These are phyloP conservation scores for Colletotrichum cuscutae DNA, from an alignment of 2,329 filamentous ascomycete species.

Conservation along the genomic window DNA sequence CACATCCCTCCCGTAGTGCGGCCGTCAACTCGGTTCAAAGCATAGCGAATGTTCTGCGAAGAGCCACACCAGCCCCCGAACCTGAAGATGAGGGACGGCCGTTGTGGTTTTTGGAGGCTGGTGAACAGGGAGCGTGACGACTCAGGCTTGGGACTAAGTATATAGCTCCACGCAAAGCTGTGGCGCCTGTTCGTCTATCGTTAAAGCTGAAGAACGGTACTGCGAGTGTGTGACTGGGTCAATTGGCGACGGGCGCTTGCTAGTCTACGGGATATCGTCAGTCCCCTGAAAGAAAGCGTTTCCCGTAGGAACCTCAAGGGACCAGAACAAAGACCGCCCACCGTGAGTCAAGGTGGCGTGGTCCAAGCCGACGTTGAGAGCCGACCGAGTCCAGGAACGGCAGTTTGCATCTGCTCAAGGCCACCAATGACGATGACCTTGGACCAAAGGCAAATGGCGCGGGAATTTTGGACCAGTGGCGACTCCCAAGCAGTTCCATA, in stretches of 20 bases:
- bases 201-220: background rate
- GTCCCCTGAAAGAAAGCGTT: background rate
- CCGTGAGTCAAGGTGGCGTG: constrained; percentile 28
- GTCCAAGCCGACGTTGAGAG: constrained; percentile 24
- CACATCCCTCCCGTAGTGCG: background rate
- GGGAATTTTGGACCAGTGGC: constrained; percentile 10
- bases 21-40: background rate
- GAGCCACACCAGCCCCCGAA: background rate
- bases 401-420: background rate
- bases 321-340: constrained; percentile 22
- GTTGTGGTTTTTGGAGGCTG: background rate
- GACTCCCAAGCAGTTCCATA: background rate
- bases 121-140: background rate
- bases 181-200: background rate
- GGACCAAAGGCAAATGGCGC: background rate
- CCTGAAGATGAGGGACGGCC: background rate
- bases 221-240: background rate
- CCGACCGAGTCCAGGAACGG: constrained; percentile 21
- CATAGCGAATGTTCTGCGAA: background rate
- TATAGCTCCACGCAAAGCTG: background rate
- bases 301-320: background rate
- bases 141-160: background rate
- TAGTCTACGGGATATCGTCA: constrained; percentile 15
- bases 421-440: constrained; percentile 8
- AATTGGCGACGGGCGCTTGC: background rate